Base-by-base conservation (phyloP, 2,329 filamentous ascomycete genomes). In the Colletotrichum godetiae region DNA sequence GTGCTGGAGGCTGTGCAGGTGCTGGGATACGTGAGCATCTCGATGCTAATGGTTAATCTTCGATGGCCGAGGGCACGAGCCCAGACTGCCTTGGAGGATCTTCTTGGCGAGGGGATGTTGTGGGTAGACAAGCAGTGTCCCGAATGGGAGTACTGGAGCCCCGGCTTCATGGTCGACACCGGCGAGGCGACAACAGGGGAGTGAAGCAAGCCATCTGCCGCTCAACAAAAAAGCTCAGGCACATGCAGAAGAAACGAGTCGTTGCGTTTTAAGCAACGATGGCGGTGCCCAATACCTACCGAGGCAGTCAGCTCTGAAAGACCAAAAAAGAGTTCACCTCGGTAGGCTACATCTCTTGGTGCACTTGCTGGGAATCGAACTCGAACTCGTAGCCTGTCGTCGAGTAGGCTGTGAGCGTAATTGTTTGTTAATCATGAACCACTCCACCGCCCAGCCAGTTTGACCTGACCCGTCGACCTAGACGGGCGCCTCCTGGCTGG, bases 81-180 rank as follows among this genome's bases (percentile, higher is more conserved):
- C n/a, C 89, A 93, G 80, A 98, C 97, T 0, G 95, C 96, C 2
- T 89, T 98, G 64, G 95, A 98, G 75, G 97, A 99, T 82, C 85
- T 99, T 42, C 88, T 98, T 64, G 92, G 92, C 0, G 95, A 97
- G 78, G 95, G 95, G 65, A 90, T 99, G 86, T 90, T 99, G 15
- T 99, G 97, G 97, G 91, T 98, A 6, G 97, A 99, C 82, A 91
- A 90, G 76, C 95, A 98, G 84, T 92, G 85, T 11, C 88, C 90
- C 10, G 96, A 98, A 84, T 95, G 92, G 82, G 95, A 98, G 83
- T 99, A 98, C 79, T 99, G 97, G 97, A 94, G 91, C 72, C 94
- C 94, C 0, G 91, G 92, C 0, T 94, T 93, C 74, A 94, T 95
- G 86, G 81, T 87, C 2, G 86, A 86, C 53, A 78, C 80, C 19